Base-by-base conservation (phyloP, 2,329 filamentous ascomycete genomes). In the Venturia aucupariae region DNA sequence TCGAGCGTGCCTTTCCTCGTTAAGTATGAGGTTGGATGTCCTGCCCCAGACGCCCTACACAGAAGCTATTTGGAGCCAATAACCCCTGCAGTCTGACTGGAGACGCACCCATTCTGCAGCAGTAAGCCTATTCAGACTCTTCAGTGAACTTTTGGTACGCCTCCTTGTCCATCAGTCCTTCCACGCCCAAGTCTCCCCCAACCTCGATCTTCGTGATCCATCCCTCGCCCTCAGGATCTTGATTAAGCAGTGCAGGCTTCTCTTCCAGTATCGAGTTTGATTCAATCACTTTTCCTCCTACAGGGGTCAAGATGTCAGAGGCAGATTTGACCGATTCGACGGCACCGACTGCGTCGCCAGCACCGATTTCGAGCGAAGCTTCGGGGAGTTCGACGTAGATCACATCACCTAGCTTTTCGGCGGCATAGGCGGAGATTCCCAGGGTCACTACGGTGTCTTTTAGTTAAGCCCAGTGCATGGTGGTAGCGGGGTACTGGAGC, bases 281-380 rank as follows among this genome's bases (percentile, higher is more conserved):
- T 72, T 88, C 84, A 44, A 85, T 82, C 67, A 99, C 85, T 70
- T 80, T 89, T 73, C 93, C 93, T 62, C 83, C 79, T 69, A 97
- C 84, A 22, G 94, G 94, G 17, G 91, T 87, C 79, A 96, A 89
- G 81, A 99, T 96, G 76, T 99, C 94, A 68, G 90, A 93, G n/a
- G 94, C 94, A 67, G 89, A 94, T 83, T 99, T 99, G 77, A 99
- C 94, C 2, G 92, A 97, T 81, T 99, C 94, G 71, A 99, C 93
- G 66, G 93, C 92, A 69, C 94, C 94, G 70, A 97, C 89, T 68
- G 89, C 83, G 74, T 97, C 93, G 72, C 92, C 92, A 65, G 86
- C 84, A 65, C 78, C 77, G 67, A 96, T 83, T 71, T 88, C 84
- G 70, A 86, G 80, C 68, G 86, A 88, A 64, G 82, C 74, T 69